Evolutionary conservation across 768 basidiomycete species (phyloP).

Genomic region (Rhizopogon salebrosus): DNA sequence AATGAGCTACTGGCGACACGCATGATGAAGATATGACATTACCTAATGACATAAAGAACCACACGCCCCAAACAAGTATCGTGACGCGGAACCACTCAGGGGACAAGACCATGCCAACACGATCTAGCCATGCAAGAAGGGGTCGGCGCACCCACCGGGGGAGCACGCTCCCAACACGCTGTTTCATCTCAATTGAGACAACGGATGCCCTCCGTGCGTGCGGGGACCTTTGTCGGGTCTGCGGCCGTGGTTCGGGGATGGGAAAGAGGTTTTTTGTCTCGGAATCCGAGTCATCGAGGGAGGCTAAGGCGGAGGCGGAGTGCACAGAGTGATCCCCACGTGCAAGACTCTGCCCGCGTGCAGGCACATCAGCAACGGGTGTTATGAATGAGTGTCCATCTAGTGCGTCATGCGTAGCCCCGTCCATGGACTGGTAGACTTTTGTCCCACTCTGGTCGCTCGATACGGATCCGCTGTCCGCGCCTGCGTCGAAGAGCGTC

Average conservation of each 20-base stretch:
- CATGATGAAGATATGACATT: slow-evolving; percentile 16
- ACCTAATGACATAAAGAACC: slow-evolving; percentile 79
- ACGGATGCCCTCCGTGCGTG: slow-evolving; percentile 34
- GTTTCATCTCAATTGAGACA: slow-evolving; percentile 31
- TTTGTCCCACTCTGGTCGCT: slow-evolving; percentile 18
- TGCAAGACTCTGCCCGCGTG: slow-evolving; percentile 17
- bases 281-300: not conserved
- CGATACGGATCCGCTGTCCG: slow-evolving; percentile 9
- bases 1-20: not conserved
- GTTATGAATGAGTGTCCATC: slow-evolving; percentile 20
- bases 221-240: slow-evolving; percentile 3
- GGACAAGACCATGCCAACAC: slow-evolving; percentile 63
- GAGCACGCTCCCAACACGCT: slow-evolving; percentile 36
- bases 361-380: slow-evolving; percentile 22
- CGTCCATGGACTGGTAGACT: slow-evolving; percentile 24
- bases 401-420: slow-evolving; percentile 22
- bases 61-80: slow-evolving; percentile 70
- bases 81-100: slow-evolving; percentile 78
- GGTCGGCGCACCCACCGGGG: slow-evolving; percentile 56
- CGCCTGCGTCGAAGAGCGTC: slow-evolving; percentile 20
- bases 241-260: slow-evolving; percentile 1
- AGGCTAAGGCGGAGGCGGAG: slow-evolving; percentile 13
- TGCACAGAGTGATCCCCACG: slow-evolving; percentile 22
- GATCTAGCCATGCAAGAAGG: slow-evolving; percentile 61
- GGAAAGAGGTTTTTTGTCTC: slow-evolving; percentile 14